Conservation (phyloP, 2,329 filamentous ascomycete species). For the Teratosphaeria viscida region DNA sequence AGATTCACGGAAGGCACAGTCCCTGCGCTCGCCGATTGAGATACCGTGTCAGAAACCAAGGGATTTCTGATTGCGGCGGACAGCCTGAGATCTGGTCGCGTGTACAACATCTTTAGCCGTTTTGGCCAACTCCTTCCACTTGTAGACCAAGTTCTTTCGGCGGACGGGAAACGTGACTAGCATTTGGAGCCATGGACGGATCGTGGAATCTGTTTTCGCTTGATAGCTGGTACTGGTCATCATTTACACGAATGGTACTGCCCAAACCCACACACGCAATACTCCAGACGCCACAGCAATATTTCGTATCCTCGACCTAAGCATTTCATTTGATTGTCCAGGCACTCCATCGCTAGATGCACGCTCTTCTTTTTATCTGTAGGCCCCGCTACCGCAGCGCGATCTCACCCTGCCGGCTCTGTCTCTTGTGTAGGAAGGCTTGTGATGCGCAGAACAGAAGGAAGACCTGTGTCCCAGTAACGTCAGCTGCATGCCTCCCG, state of each 20-base stretch:
- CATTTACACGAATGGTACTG: not conserved
- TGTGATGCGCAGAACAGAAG: constrained; percentile 86
- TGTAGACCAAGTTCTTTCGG: not conserved
- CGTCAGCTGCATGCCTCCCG: not conserved
- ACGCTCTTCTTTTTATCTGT: not conserved
- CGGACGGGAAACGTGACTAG: too few relatives aligned
- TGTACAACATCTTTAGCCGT: too few relatives aligned
- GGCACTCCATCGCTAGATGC: not conserved
- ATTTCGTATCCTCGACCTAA: not conserved
- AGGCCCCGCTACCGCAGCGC: constrained; percentile 45
- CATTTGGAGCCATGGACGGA: not conserved
- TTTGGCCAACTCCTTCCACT: not conserved
- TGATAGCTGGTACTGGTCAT: not conserved
- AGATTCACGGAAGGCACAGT: too few relatives aligned
- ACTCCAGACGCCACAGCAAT: not conserved
- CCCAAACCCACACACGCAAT: not conserved
- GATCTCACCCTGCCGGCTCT: constrained; percentile 75
- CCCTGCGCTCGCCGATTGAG: too few relatives aligned
- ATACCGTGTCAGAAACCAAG: too few relatives aligned
- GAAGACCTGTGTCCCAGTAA: constrained; percentile 53
- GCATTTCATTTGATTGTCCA: not conserved
- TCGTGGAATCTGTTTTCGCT: not conserved
- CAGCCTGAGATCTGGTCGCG: too few relatives aligned
- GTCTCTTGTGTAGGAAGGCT: constrained; percentile 73
- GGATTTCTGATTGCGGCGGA: not conserved